Percentiles rank a stretch among this genome's conserved stretches.
phyloP scores from a whole-genome alignment of 2,329 filamentous ascomycete genomes.

The Clonostachys chloroleuca region DNA sequence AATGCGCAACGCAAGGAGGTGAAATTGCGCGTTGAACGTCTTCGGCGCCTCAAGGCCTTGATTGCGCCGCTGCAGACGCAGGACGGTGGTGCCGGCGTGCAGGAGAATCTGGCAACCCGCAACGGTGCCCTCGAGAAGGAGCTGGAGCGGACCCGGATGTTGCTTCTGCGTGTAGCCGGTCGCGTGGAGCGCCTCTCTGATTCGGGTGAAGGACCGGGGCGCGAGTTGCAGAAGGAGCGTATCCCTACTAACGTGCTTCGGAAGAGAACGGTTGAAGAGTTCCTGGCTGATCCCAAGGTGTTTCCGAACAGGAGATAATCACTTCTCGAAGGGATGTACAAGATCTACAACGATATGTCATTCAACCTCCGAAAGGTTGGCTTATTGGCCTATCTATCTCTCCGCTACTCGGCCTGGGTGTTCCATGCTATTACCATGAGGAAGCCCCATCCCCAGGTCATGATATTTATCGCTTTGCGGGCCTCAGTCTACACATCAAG shows the following conservation, averaged over 20 bases:
- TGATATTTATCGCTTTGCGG: conserved; percentile 1
- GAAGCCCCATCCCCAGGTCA: background rate
- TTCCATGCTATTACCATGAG: no score
- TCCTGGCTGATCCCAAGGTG: conserved; percentile 23
- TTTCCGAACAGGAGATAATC: conserved; percentile 5
- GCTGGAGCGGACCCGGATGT: conserved; percentile 60
- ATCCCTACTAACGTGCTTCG: conserved; percentile 31
- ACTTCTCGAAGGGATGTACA: no score
- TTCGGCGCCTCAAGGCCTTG: conserved; percentile 42
- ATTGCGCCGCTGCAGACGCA: conserved; percentile 34
- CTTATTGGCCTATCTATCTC: background rate
- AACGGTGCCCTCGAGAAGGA: conserved; percentile 63
- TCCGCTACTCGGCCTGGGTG: background rate
- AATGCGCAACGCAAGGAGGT: conserved; percentile 27
- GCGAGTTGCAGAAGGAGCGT: conserved; percentile 8
- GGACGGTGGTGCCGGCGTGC: conserved; percentile 35
- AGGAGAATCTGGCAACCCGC: conserved; percentile 63
- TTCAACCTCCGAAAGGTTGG: background rate
- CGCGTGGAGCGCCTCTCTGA: conserved; percentile 37
- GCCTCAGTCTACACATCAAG: conserved; percentile 15
- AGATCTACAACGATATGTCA: background rate
- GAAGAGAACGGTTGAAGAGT: conserved; percentile 32
- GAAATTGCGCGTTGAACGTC: conserved; percentile 35
- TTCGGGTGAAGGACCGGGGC: conserved; percentile 8
- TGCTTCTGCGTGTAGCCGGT: conserved; percentile 56